These are phyloP conservation scores for Apodospora peruviana DNA, from an alignment of 495 filamentous ascomycete species.

Conservation along the genomic window DNA sequence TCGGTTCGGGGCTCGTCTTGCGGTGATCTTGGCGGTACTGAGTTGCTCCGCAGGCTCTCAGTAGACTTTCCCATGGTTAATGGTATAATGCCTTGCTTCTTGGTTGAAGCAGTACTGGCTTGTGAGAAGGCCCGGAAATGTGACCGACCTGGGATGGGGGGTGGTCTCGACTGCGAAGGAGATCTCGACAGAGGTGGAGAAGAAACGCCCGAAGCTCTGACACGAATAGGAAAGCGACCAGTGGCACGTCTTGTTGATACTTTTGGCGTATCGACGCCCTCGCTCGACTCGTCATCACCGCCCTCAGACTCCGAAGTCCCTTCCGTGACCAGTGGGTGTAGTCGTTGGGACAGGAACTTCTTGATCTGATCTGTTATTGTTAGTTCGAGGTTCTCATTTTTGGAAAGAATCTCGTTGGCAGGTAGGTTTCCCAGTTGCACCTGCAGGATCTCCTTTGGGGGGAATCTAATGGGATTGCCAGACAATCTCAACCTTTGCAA, in stretches of 20 bases:
- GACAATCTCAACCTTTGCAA: conserved; percentile 77
- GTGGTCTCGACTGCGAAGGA: conserved; percentile 51
- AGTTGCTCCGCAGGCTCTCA: conserved; percentile 77
- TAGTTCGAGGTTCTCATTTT: conserved; percentile 50
- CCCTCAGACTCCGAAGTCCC: conserved; percentile 37
- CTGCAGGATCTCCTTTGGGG: conserved; percentile 53
- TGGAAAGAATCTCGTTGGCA: conserved; percentile 33
- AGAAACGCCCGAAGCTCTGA: conserved; percentile 46
- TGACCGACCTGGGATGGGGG: conserved; percentile 64
- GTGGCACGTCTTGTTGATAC: conserved; percentile 59
- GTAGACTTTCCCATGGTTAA: conserved; percentile 54
- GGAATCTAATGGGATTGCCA: conserved; percentile 70
- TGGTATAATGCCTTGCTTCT: conserved; percentile 62
- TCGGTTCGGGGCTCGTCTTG: conserved; percentile 32
- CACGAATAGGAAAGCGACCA: conserved; percentile 75
- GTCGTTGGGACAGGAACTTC: conserved; percentile 55
- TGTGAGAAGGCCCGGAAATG: conserved; percentile 71
- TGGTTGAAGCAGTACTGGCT: conserved; percentile 46
- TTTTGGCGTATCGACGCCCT: conserved; percentile 60
- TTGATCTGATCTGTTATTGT: conserved; percentile 67
- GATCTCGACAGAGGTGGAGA: conserved; percentile 14
- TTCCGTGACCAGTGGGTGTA: conserved; percentile 43
- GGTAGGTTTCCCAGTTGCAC: conserved; percentile 34
- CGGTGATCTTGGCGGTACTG: conserved; percentile 66
- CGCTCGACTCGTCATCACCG: conserved; percentile 59